phyloP scores from a whole-genome alignment of 2,329 filamentous ascomycete species.

The Phaeosphaeria sp. region DNA sequence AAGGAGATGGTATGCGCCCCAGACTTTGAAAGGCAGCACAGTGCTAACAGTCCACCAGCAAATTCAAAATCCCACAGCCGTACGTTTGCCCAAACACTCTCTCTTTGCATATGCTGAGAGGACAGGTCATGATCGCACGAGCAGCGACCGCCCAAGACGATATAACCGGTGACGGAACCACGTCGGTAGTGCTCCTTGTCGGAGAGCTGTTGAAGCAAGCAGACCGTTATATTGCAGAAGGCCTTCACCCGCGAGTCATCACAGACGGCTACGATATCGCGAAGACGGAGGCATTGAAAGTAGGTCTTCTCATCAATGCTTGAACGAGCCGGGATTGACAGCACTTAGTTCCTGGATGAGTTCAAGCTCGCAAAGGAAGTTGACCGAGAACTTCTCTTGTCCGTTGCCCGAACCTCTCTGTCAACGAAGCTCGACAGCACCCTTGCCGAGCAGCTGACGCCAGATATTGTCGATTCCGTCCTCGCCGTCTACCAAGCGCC shows the following conservation, averaged over 20 bases:
- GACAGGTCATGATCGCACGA: constrained; percentile 70
- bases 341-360: constrained; percentile 78
- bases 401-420: constrained; percentile 90
- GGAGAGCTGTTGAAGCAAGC: constrained; percentile 98
- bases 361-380: constrained; percentile 92
- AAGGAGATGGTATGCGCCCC: constrained; percentile 65
- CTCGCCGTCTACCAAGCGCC: constrained; percentile 90
- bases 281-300: constrained; percentile 90
- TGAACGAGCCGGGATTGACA: constrained; percentile 9
- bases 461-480: constrained; percentile 94
- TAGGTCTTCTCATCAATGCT: constrained; percentile 42
- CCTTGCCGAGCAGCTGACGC: constrained; percentile 88
- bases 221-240: constrained; percentile 93
- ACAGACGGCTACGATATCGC: constrained; percentile 98
- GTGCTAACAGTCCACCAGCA: constrained; percentile 58
- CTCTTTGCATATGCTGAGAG: constrained; percentile 3
- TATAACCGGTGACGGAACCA: constrained; percentile 97
- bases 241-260: constrained; percentile 94
- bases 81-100: constrained; percentile 50
- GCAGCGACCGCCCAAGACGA: constrained; percentile 98
- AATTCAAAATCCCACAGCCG: constrained; percentile 98
- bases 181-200: constrained; percentile 91
- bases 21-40: background rate
- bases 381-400: constrained; percentile 91
- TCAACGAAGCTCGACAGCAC: constrained; percentile 92